phyloP scores from a whole-genome alignment of 352 stramenopile genomes.

The Pilasporangium apinafurcum region DNA sequence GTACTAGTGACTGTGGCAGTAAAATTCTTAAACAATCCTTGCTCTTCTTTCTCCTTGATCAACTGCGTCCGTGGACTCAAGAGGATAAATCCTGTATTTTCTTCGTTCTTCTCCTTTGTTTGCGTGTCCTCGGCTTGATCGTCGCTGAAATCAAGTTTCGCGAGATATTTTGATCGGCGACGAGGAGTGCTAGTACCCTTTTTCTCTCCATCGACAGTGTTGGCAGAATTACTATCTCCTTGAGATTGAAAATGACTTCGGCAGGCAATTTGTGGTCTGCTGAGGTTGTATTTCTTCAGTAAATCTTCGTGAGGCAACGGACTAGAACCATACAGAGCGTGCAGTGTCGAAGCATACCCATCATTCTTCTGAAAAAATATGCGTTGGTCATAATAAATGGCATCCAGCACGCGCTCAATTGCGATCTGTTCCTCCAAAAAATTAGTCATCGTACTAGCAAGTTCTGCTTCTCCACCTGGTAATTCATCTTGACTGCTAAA shows the following conservation, averaged over 20 bases:
- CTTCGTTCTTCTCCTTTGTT: background rate
- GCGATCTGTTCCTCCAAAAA: constrained; percentile 47
- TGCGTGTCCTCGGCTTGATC: constrained; percentile 3
- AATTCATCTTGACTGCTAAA: constrained; percentile 43
- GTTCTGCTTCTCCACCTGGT: constrained; percentile 25
- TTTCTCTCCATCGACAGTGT: background rate
- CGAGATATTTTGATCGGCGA: constrained; percentile 9
- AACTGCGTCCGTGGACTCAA: constrained; percentile 14
- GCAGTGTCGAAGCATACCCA: constrained; percentile 33
- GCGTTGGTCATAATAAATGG: constrained; percentile 66
- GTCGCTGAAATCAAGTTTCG: constrained; percentile 18
- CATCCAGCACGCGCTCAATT: constrained; percentile 52
- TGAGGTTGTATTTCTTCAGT: constrained; percentile 22
- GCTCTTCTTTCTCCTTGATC: constrained; percentile 10
- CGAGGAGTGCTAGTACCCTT: background rate
- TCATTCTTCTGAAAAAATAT: constrained; percentile 30
- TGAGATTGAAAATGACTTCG: constrained; percentile 6
- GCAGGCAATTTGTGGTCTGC: constrained; percentile 17
- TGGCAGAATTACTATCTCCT: background rate
- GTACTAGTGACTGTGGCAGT: constrained; percentile 20
- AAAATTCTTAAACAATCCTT: constrained; percentile 26
- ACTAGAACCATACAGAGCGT: constrained; percentile 41
- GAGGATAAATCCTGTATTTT: background rate
- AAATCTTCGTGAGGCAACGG: constrained; percentile 10
- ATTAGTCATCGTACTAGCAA: constrained; percentile 17